Percentiles rank a stretch among this genome's conserved stretches.
Conservation (phyloP, 768 basidiomycete genomes). For the Tremella fuciformis region DNA sequence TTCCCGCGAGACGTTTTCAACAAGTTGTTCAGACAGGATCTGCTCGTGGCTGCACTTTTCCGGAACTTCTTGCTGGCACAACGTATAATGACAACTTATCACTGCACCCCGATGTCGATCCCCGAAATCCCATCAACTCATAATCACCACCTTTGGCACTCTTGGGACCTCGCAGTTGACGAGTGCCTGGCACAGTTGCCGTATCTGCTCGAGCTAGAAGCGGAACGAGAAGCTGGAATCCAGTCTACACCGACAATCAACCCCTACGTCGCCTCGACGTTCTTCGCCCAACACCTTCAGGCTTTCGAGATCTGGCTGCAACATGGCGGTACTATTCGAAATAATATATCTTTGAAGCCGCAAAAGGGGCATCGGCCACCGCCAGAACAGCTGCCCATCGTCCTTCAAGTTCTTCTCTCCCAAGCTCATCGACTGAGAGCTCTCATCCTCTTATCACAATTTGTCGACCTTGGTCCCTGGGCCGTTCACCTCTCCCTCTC, state of each 20-base stretch:
- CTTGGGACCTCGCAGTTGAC: conserved; percentile 97
- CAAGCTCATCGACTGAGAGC: conserved; percentile 94
- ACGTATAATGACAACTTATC: conserved; percentile 95
- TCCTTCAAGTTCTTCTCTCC: conserved; percentile 92
- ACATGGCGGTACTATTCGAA: conserved; percentile 61
- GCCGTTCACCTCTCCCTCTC: conserved; percentile 92
- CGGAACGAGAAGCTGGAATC: conserved; percentile 3
- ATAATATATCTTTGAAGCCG: conserved; percentile 46
- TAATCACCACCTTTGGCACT: conserved; percentile 91
- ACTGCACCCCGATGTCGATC: conserved; percentile 91
- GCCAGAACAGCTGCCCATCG: conserved; percentile 95
- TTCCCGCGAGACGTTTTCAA: conserved; percentile 92
- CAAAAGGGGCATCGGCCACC: conserved; percentile 77
- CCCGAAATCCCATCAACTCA: conserved; percentile 93
- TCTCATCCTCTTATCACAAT: conserved; percentile 90
- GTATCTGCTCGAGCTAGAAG: conserved; percentile 56
- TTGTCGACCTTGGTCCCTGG: conserved; percentile 98
- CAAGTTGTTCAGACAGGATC: conserved; percentile 87
- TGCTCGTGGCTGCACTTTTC: conserved; percentile 92
- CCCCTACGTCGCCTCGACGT: conserved; percentile 75
- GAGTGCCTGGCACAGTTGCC: conserved; percentile 91
- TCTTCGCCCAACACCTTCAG: conserved; percentile 93
- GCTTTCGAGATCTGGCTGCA: conserved; percentile 99
- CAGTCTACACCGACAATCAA: conserved; percentile 36
- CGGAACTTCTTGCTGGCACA: conserved; percentile 96